phyloP scores from a whole-genome alignment of 2,329 filamentous ascomycete genomes.

The Trichoderma semiorbis region DNA sequence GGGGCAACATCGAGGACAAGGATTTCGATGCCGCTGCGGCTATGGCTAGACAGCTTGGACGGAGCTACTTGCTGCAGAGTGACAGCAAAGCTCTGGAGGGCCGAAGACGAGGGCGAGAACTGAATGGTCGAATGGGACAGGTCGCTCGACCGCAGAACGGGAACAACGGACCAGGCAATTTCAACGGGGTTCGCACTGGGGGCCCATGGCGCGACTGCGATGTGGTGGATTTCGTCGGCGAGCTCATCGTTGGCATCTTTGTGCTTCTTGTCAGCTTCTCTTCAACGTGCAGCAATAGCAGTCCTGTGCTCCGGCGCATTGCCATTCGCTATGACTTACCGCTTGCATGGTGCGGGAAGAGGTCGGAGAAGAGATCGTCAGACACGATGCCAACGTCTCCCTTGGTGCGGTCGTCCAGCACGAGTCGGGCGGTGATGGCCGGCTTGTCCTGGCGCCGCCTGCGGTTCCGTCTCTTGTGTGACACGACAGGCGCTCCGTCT shows the following conservation, averaged over 20 bases:
- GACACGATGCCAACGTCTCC: slow-evolving; percentile 84
- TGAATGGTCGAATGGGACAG: slow-evolving; percentile 75
- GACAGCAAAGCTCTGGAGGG: slow-evolving; percentile 75
- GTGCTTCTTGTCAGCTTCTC: not conserved
- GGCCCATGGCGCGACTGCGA: slow-evolving; percentile 72
- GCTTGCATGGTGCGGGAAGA: slow-evolving; percentile 63
- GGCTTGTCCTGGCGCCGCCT: slow-evolving; percentile 66
- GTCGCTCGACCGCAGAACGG: slow-evolving; percentile 62
- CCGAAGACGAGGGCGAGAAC: slow-evolving; percentile 68
- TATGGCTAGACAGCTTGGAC: slow-evolving; percentile 69
- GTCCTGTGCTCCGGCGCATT: not conserved
- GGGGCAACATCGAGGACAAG: slow-evolving; percentile 77
- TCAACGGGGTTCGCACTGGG: slow-evolving; percentile 57
- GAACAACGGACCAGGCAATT: slow-evolving; percentile 79
- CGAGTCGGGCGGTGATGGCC: slow-evolving; percentile 72
- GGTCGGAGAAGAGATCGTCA: slow-evolving; percentile 76
- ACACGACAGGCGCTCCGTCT: slow-evolving; percentile 24
- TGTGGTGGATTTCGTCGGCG: slow-evolving; percentile 50
- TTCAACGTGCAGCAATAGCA: not conserved
- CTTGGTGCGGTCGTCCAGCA: slow-evolving; percentile 81
- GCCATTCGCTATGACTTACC: slow-evolving; percentile 40
- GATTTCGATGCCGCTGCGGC: slow-evolving; percentile 78
- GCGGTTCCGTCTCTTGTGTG: slow-evolving; percentile 42
- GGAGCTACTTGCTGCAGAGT: slow-evolving; percentile 69
- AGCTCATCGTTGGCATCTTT: slow-evolving; percentile 34